Percentiles rank a stretch among this genome's conserved stretches.
Conservation (phyloP, 345 rosid genomes). For the Iberis pinnata region DNA sequence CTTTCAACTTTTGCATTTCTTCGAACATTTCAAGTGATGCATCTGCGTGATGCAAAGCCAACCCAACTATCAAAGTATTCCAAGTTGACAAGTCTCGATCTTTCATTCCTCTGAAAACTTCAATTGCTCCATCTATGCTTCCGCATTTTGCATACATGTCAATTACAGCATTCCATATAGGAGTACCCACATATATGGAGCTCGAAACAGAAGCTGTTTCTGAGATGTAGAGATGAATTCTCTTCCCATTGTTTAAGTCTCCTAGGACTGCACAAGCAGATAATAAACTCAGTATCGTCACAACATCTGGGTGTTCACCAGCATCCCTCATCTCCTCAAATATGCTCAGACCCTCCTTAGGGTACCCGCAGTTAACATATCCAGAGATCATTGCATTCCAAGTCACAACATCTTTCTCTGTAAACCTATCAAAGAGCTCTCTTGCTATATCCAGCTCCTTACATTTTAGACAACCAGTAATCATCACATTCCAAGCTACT, state of each 20-base stretch:
- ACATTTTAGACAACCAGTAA: conserved; percentile 50
- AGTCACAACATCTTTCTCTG: conserved; percentile 56
- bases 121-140: conserved; percentile 44
- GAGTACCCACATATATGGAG: conserved; percentile 22
- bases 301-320: conserved; percentile 57
- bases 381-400: conserved; percentile 75
- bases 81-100: conserved; percentile 52
- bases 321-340: conserved; percentile 62
- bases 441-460: conserved; percentile 53
- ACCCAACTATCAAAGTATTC: conserved; percentile 57
- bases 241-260: conserved; percentile 49
- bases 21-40: conserved; percentile 40
- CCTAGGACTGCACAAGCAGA: conserved; percentile 60
- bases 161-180: conserved; percentile 54
- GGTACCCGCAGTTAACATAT: conserved; percentile 39
- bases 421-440: conserved; percentile 48
- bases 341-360: conserved; percentile 40
- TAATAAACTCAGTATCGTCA: conserved; percentile 56
- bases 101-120: conserved; percentile 48
- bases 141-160: conserved; percentile 75
- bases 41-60: conserved; percentile 55
- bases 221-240: conserved; percentile 39
- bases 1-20: conserved; percentile 46
- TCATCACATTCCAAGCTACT: conserved; percentile 83
- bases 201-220: conserved; percentile 27